phyloP scores from a whole-genome alignment of 202 grass and related monocot genomes.

The Zoysia matrella region DNA sequence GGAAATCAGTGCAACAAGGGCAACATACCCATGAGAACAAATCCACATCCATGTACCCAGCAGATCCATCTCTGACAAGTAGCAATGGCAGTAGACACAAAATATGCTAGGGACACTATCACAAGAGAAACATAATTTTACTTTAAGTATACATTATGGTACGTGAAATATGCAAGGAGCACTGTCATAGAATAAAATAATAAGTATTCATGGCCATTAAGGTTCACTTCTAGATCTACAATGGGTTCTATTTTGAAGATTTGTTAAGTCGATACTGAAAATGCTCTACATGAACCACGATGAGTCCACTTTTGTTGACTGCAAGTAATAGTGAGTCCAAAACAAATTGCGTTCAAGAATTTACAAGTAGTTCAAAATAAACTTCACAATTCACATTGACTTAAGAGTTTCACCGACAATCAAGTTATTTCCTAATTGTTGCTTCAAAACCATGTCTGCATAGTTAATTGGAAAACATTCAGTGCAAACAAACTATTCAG shows the following conservation, averaged over 20 bases:
- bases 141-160: conserved; percentile 48
- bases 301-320: conserved; percentile 18
- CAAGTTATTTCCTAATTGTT: too few species aligned
- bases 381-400: too few species aligned
- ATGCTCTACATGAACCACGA: conserved; percentile 5
- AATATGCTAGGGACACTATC: conserved; percentile 78
- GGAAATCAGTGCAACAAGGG: conserved; percentile 41
- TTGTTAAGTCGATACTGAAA: conserved; percentile 17
- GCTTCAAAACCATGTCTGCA: too few species aligned
- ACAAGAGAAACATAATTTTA: conserved; percentile 29
- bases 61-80: conserved; percentile 90
- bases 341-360: conserved; percentile 16
- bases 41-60: conserved; percentile 93
- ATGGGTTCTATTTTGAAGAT: conserved; percentile 4
- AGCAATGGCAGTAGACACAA: conserved; percentile 70
- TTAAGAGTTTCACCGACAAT: too few species aligned
- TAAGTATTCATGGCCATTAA: neutral
- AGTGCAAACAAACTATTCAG: too few species aligned
- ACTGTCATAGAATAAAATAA: conserved; percentile 21
- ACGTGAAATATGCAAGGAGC: conserved; percentile 56
- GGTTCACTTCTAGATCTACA: conserved; percentile 22
- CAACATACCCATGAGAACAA: conserved; percentile 92
- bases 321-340: conserved; percentile 19
- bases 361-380: conserved; percentile 2
- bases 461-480: too few species aligned